Evolutionary conservation across 805 yeast genomes (phyloP).

Genomic region (Ogataea glucozyma): DNA sequence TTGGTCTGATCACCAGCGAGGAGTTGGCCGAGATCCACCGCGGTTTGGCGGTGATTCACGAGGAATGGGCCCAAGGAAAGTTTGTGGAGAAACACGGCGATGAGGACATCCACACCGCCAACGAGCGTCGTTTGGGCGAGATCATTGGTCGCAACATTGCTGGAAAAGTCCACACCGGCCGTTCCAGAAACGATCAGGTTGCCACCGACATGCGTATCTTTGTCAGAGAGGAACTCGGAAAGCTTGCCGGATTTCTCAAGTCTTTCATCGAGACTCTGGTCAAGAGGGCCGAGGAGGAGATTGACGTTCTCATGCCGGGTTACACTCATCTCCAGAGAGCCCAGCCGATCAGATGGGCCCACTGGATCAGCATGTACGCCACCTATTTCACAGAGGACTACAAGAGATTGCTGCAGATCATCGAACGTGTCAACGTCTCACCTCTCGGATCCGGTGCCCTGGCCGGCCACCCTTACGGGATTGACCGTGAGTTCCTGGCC

Average conservation of each 20-base stretch:
- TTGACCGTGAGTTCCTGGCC: constrained; percentile 90
- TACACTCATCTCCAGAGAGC: constrained; percentile 98
- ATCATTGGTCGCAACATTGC: constrained; percentile 90
- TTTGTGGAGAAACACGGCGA: constrained; percentile 85
- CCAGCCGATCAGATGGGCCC: constrained; percentile 99
- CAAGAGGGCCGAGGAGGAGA: constrained; percentile 79
- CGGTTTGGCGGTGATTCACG: constrained; percentile 69
- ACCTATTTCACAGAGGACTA: constrained; percentile 92
- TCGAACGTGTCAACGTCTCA: constrained; percentile 78
- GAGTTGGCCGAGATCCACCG: constrained; percentile 81
- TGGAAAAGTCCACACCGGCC: constrained; percentile 99
- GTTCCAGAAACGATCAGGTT: constrained; percentile 97
- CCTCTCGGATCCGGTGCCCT: constrained; percentile 98
- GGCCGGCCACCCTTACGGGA: constrained; percentile 99
- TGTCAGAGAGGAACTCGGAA: constrained; percentile 77
- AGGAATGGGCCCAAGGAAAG: constrained; percentile 74
- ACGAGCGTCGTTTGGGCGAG: constrained; percentile 96
- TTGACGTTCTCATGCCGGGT: constrained; percentile 96
- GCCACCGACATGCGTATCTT: constrained; percentile 98
- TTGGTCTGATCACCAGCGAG: constrained; percentile 68
- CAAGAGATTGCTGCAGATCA: constrained; percentile 77
- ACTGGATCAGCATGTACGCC: constrained; percentile 93
- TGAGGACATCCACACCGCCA: constrained; percentile 98
- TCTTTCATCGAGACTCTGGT: constrained; percentile 67
- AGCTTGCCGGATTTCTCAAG: constrained; percentile 56